Evolutionary conservation across 2,329 filamentous ascomycete genomes (phyloP).

Genomic region (Zasmidium angulare): DNA sequence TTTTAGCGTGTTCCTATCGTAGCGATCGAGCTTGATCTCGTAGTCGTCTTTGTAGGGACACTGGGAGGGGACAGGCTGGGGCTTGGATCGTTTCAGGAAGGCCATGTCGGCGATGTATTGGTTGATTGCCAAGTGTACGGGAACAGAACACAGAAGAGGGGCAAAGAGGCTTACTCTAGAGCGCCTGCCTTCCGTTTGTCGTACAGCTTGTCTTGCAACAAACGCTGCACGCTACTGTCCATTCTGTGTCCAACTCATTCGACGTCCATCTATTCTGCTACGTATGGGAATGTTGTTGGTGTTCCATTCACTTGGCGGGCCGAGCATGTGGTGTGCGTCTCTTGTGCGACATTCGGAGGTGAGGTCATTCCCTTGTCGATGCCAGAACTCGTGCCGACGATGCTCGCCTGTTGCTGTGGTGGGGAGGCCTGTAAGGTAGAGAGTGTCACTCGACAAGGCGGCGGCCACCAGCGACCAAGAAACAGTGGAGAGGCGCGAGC

Average conservation of each 20-base stretch:
- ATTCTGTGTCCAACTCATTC: slow-evolving; percentile 49
- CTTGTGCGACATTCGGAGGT: not conserved
- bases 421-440: not conserved
- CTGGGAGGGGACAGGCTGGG: not conserved
- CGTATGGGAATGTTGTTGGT: not conserved
- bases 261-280: not conserved
- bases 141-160: slow-evolving; percentile 6
- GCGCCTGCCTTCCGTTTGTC: slow-evolving; percentile 74
- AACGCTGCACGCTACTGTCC: slow-evolving; percentile 85
- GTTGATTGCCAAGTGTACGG: too few relatives aligned
- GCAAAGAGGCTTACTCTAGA: not conserved
- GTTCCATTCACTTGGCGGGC: not conserved
- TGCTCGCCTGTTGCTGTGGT: not conserved
- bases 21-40: slow-evolving; percentile 13
- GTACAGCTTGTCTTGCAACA: slow-evolving; percentile 97
- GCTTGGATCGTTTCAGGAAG: not conserved
- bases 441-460: not conserved
- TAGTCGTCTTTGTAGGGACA: slow-evolving; percentile 20
- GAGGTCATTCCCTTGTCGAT: not conserved
- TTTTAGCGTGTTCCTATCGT: slow-evolving; percentile 17
- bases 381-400: not conserved
- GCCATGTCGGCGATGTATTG: slow-evolving; percentile 7
- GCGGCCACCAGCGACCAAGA: not conserved
- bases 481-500: not conserved
- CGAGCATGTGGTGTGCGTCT: not conserved